Base-by-base conservation (phyloP, 225 moss, liverwort and hornwort species). In the Antitrichia curtipendula region DNA sequence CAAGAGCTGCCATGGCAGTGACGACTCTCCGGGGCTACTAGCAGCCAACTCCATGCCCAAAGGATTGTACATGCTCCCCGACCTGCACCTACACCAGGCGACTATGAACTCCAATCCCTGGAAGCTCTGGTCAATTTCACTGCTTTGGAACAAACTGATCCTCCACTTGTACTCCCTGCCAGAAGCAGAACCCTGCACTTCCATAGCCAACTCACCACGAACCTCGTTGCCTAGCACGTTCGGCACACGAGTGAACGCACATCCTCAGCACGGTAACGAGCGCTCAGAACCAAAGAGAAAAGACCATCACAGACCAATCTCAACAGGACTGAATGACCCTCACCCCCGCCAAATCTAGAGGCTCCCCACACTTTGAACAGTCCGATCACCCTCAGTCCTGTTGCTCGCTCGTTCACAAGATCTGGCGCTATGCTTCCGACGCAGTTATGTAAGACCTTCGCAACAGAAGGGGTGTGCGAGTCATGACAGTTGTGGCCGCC, bases 1-100 rank as follows among this genome's bases (percentile, higher is more conserved):
- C 58, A 61, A 68, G 56, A 40, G 82, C 86, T 83, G 80, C 92
- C 90, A 84, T 79, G 71, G 80, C 87, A 81, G 76, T n/a, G 82
- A 81, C 75, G 88, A 84, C 31, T 82, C 87, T 87, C 66, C 85
- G n/a, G 64, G 78, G 60, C 84, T 78, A 47, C 21, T 27, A 83
- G 66, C 78, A 49, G 79, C 65, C 41, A 63, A 77, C 87, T 87
- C 86, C 75, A 91, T 89, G 64, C 27, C 63, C 78, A 40, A 27
- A 68, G 47, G 56, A 84, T 81, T 64, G 77, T 54, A 81, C 71
- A 90, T 76, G 81, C 94, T 92, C 90, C 91, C 32, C 80, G 87
- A 92, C 89, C 93, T 89, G 93, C 94, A 91, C 87, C 90, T 88
- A 59, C 90, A 92, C 91, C 89, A 90, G 86, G 92, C 85, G 88